Evolutionary conservation across 2,329 filamentous ascomycete species (phyloP), one percentile per base, ranked within the genome.

Genomic region (Fusarium domesticum): DNA sequence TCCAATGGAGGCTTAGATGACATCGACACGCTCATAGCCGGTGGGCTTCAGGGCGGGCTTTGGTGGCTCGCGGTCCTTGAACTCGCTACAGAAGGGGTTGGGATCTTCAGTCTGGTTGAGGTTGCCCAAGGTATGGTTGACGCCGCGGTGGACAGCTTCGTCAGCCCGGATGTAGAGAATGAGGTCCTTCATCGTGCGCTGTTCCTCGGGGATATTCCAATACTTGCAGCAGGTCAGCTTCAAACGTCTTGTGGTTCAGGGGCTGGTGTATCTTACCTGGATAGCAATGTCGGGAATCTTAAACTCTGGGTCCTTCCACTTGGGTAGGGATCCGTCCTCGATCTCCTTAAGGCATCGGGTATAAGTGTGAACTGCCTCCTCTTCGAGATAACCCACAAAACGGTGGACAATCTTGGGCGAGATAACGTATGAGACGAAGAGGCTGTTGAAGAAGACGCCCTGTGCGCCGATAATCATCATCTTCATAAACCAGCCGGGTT

Each of bases 281-380:
- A 96, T 70, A 0, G 93, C 93, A 54, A 98, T 90, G 47, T 95
- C 88, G 0, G 93, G 93, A 3, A 93, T 89, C 41, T 77, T 59
- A 60, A 95, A 84, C 6, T 83, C 78, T 2, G 72, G 69, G 48
- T 81, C 75, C 18, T 80, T 74, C 91, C 93, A 98, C 57, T 82
- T 82, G 1, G 91, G 90, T 12, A 96, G 72, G 46, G 81, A 79
- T n/a, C 92, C 92, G 3, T 78, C 76, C 46, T 97, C 91, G 18
- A 98, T 79, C 62, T 97, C 93, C 54, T 83, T 75, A 58, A 97
- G 87, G 48, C 89, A 88, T 38, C 90, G 83, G 1, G 89, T 93
- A 72, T 98, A 98, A 0, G 93, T 98, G 62, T 95, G 80, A 2
- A 97, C 92, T 7, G 93, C 93, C 68, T 98, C 93, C 66, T 98